Evolutionary conservation across 306 rosid genomes (phyloP).

Genomic region (Castanea sativa): DNA sequence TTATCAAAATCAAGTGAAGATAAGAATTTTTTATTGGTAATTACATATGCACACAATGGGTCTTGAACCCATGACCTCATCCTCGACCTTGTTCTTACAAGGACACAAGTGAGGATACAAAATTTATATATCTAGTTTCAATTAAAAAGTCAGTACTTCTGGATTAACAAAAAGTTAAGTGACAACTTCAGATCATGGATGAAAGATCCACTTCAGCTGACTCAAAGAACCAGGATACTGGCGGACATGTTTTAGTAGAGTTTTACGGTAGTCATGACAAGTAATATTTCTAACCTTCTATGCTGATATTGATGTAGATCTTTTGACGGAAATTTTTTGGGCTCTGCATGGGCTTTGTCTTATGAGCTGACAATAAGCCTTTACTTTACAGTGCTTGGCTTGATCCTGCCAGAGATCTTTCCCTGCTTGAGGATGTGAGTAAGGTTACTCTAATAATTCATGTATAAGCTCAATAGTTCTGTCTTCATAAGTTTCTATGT

Average conservation of each 20-base stretch:
- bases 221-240: conserved; percentile 13
- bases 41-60: too few species aligned
- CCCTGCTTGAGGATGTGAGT: conserved; percentile 52
- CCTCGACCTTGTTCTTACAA: too few species aligned
- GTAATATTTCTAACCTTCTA: background rate
- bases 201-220: conserved; percentile 38
- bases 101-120: too few species aligned
- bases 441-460: conserved; percentile 15
- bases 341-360: conserved; percentile 10
- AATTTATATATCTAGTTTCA: background rate
- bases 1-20: too few species aligned
- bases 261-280: conserved; percentile 39
- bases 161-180: conserved; percentile 6
- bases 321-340: conserved; percentile 7
- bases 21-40: too few species aligned
- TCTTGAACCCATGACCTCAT: too few species aligned
- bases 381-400: conserved; percentile 47
- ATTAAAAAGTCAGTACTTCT: conserved; percentile 13
- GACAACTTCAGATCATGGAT: conserved; percentile 40
- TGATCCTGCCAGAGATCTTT: conserved; percentile 48
- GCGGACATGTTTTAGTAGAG: conserved; percentile 50
- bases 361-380: conserved; percentile 13
- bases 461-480: background rate
- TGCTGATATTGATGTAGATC: conserved; percentile 32
- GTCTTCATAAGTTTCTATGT: conserved; percentile 2